Percentiles rank a stretch among this genome's conserved stretches.
These are phyloP conservation scores for Forsythia suspensa DNA, from an alignment of 257 asterid species.

Conservation along the genomic window DNA sequence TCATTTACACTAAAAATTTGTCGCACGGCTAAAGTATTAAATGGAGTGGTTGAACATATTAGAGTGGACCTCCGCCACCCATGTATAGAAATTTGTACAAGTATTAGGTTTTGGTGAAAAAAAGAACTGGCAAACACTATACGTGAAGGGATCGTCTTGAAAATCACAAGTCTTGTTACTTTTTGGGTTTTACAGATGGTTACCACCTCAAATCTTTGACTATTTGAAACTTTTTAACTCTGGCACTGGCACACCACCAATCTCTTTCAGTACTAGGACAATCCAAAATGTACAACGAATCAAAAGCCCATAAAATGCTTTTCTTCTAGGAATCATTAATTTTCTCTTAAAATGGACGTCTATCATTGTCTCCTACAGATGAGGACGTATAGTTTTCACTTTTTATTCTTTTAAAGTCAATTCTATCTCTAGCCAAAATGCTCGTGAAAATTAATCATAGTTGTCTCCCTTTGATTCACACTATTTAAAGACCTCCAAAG, in stretches of 20 bases:
- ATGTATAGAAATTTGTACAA: neutral
- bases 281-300: neutral
- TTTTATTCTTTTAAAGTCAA: conserved; percentile 38
- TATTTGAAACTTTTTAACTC: conserved; percentile 28
- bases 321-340: conserved; percentile 31
- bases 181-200: conserved; percentile 25
- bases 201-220: conserved; percentile 29
- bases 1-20: neutral
- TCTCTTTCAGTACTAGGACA: conserved; percentile 7
- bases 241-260: neutral
- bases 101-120: no score
- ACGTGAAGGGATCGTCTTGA: neutral
- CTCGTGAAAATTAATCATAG: conserved; percentile 17
- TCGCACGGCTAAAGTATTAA: neutral
- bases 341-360: conserved; percentile 37
- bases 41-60: neutral
- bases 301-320: neutral
- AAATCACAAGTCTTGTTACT: neutral
- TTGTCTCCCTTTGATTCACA: conserved; percentile 1
- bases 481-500: neutral
- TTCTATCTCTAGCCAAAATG: conserved; percentile 14
- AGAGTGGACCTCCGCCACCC: neutral
- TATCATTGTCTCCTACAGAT: conserved; percentile 40
- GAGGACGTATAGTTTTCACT: conserved; percentile 42
- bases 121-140: neutral